Evolutionary conservation across 73 alveolate genomes (phyloP), one percentile per base, ranked within the genome.

Genomic region (Symbiodinium natans): DNA sequence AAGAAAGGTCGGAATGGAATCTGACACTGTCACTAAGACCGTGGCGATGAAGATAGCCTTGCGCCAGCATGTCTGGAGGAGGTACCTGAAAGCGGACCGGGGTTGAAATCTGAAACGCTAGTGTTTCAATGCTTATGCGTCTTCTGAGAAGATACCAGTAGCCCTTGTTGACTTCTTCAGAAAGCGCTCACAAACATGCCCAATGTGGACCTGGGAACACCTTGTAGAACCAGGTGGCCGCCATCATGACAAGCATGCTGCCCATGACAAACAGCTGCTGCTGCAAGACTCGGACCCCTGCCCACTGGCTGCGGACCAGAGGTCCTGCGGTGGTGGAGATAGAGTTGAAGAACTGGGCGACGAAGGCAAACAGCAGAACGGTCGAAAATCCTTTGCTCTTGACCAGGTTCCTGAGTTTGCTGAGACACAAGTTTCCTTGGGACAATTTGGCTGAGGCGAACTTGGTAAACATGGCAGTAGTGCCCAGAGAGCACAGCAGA

Each of bases 281-380:
- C 43, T 88, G 95, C 68, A 88, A 40, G 21, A 88, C 95, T 33
- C 59, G 54, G 34, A 88, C 95, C 6, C 85, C 95, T 8, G 95
- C 95, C 95, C 95, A 88, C 33, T 63, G 95, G 33, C 85, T 34
- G 9, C 95, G 75, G 71, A 88, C 95, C 95, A 88, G 21, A 27
- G 95, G 95, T 2, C 43, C 95, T 15, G 95, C 95, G 17, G 95
- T 88, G 15, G 95, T 88, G 13, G 95, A 42, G 42, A 88, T 40
- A 23, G 86, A 38, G 71, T 29, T 52, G 71, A 52, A 52, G 71
- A 52, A 52, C 71, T 52, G 71, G 71, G 71, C 71, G 71, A 52
- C n/a, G 71, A 52, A 52, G 71, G 71, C 71, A 52, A 52, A 52
- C 71, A 52, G 71, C 71, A 52, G 71, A 23, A 52, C 71, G 71